phyloP scores from a whole-genome alignment of 2,329 filamentous ascomycete species.

The Aspergillus versicolor region DNA sequence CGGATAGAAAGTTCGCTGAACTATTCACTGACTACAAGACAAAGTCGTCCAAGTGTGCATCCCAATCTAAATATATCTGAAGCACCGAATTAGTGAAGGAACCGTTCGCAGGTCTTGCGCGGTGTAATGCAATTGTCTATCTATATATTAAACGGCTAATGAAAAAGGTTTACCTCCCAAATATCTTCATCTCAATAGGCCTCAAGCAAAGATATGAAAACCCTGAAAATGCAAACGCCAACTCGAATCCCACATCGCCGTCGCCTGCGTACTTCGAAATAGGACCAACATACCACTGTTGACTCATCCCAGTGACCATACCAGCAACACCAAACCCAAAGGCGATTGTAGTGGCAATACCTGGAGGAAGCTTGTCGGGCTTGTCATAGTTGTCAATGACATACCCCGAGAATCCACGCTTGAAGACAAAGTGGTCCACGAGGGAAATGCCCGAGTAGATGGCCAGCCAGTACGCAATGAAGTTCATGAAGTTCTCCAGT shows the following conservation, averaged over 20 bases:
- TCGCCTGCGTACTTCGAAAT: constrained; percentile 61
- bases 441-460: constrained; percentile 69
- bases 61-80: too few relatives aligned
- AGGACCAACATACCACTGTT: constrained; percentile 67
- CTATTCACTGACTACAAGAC: too few relatives aligned
- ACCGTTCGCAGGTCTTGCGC: too few relatives aligned
- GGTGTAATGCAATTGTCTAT: too few relatives aligned
- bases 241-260: constrained; percentile 64
- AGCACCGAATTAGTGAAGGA: too few relatives aligned
- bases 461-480: constrained; percentile 70
- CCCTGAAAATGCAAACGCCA: constrained; percentile 62
- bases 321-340: constrained; percentile 66
- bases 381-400: constrained; percentile 59
- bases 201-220: constrained; percentile 54
- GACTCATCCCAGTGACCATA: constrained; percentile 68
- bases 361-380: constrained; percentile 58
- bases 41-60: too few relatives aligned
- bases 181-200: constrained; percentile 48
- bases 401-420: constrained; percentile 61
- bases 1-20: too few relatives aligned
- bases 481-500: constrained; percentile 69
- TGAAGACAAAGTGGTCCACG: constrained; percentile 68
- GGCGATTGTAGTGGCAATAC: constrained; percentile 62
- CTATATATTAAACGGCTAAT: not conserved
- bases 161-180: constrained; percentile 35